Conservation (phyloP, 306 rosid genomes). For the Vigna trinervia region DNA sequence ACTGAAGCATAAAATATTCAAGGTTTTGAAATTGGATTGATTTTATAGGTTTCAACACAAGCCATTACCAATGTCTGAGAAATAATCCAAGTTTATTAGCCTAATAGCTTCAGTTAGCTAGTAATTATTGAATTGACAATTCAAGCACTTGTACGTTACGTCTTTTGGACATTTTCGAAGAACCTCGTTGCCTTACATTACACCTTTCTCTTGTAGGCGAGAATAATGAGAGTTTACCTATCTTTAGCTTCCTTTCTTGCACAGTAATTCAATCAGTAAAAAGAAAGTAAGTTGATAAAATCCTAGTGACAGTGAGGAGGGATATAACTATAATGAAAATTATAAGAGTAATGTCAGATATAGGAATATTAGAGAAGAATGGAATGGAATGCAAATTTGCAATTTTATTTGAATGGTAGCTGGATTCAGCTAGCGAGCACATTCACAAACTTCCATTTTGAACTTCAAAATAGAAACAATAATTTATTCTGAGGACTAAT, state of each 20-base stretch:
- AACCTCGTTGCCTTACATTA: background rate
- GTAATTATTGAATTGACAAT: background rate
- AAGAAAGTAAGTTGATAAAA: background rate
- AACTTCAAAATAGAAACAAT: background rate
- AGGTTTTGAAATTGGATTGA: background rate
- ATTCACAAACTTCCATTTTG: conserved; percentile 16
- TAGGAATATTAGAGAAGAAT: background rate
- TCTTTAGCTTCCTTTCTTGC: background rate
- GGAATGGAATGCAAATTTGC: conserved; percentile 9
- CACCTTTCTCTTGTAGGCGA: background rate
- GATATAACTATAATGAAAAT: background rate
- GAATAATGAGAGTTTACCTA: background rate
- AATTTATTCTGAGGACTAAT: background rate
- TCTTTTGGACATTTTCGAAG: background rate
- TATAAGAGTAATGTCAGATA: background rate
- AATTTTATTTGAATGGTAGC: conserved; percentile 15
- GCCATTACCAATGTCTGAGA: background rate
- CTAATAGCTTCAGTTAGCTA: background rate
- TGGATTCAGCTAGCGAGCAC: conserved; percentile 10
- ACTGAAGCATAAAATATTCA: background rate
- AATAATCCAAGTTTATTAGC: background rate
- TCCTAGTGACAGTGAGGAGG: background rate
- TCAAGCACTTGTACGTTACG: background rate
- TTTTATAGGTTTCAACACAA: background rate
- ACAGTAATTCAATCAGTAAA: background rate